Evolutionary conservation across 352 stramenopile genomes (phyloP).

Genomic region (Phytophthora megakarya): DNA sequence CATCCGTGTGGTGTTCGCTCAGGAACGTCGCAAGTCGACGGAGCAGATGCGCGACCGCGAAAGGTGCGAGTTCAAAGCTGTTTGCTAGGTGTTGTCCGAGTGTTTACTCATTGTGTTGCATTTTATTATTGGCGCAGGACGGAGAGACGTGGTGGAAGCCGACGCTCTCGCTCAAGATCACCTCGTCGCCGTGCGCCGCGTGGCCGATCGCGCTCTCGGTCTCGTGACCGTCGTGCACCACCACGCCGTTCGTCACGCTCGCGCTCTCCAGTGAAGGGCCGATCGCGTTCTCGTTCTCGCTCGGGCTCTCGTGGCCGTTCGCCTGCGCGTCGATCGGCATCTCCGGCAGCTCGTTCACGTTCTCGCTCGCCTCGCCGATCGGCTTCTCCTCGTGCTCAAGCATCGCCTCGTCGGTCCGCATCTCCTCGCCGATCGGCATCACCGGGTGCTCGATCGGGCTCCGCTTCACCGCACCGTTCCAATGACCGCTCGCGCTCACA

Average conservation of each 20-base stretch:
- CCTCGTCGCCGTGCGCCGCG: conserved; percentile 32
- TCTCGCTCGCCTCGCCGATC: conserved; percentile 40
- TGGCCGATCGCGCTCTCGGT: conserved; percentile 59
- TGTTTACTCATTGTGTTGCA: neutral
- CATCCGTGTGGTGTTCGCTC: conserved; percentile 96
- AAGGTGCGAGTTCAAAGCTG: conserved; percentile 31
- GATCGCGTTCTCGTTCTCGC: conserved; percentile 46
- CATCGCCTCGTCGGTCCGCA: conserved; percentile 25
- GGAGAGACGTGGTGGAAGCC: conserved; percentile 36
- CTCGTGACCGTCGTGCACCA: conserved; percentile 45
- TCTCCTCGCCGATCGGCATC: conserved; percentile 39
- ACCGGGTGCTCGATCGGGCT: conserved; percentile 51
- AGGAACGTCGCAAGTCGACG: conserved; percentile 95
- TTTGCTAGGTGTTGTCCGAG: neutral
- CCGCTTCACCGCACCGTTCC: conserved; percentile 45
- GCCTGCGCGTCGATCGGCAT: conserved; percentile 29
- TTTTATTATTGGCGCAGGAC: conserved; percentile 18
- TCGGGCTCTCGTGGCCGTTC: conserved; percentile 52
- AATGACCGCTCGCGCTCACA: conserved; percentile 57
- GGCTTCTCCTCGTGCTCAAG: conserved; percentile 26
- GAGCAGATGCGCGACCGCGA: conserved; percentile 94
- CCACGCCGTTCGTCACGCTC: conserved; percentile 54
- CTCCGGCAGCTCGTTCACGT: conserved; percentile 21
- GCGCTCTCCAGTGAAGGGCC: conserved; percentile 53
- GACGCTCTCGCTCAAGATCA: conserved; percentile 44